Evolutionary conservation across 768 basidiomycete genomes (phyloP).

Genomic region (Lentinus tigrinus): DNA sequence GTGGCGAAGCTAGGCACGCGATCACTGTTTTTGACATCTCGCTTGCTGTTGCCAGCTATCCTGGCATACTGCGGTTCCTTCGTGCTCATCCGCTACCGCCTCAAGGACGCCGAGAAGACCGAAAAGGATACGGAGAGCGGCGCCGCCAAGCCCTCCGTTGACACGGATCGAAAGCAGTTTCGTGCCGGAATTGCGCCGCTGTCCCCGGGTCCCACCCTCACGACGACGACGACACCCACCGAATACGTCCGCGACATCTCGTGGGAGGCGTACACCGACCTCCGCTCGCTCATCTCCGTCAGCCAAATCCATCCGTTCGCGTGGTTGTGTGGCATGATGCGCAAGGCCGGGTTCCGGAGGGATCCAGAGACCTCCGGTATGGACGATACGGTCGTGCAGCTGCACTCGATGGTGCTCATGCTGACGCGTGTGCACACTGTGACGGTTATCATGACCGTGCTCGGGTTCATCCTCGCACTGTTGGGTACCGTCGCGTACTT

Average conservation of each 20-base stretch:
- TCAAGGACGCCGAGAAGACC: conserved; percentile 45
- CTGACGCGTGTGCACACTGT: conserved; percentile 24
- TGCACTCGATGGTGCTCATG: conserved; percentile 17
- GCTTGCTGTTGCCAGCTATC: conserved; percentile 29
- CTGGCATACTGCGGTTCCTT: conserved; percentile 56
- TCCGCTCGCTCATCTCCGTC: conserved; percentile 22
- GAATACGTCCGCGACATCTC: not conserved
- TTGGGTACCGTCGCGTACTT: conserved; percentile 23
- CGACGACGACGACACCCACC: not conserved
- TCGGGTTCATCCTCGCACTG: conserved; percentile 22
- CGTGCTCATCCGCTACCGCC: conserved; percentile 52
- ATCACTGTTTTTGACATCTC: no score
- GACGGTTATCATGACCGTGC: conserved; percentile 17
- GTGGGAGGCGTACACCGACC: conserved; percentile 1
- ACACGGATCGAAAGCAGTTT: not conserved
- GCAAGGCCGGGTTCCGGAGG: not conserved
- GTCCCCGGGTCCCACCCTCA: not conserved
- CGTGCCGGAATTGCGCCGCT: not conserved
- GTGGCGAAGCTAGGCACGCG: conserved; percentile 1
- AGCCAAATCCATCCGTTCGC: conserved; percentile 19
- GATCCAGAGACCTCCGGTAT: not conserved
- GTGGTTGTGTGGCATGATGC: not conserved
- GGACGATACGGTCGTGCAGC: not conserved
- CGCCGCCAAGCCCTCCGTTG: not conserved
- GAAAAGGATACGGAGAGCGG: not conserved